phyloP scores from a whole-genome alignment of 2,329 filamentous ascomycete species.

The Monosporascus sp. region DNA sequence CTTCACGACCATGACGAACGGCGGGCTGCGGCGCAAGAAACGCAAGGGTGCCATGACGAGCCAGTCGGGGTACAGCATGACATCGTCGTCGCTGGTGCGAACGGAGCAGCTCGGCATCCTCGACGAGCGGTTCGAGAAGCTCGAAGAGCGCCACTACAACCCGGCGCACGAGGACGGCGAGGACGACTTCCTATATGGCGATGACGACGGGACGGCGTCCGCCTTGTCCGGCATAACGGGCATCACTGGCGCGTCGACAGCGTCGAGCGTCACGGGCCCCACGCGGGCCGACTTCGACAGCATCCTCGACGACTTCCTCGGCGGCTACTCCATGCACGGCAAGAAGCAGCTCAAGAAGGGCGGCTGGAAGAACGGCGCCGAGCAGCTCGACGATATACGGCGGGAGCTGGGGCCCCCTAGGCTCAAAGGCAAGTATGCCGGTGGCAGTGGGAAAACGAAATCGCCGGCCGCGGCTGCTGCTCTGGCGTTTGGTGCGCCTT shows the following conservation, averaged over 20 bases:
- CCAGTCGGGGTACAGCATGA: constrained; percentile 86
- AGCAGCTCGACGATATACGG: constrained; percentile 87
- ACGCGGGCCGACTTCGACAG: constrained; percentile 76
- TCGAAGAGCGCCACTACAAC: constrained; percentile 69
- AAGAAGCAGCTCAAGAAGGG: constrained; percentile 76
- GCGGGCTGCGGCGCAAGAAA: constrained; percentile 79
- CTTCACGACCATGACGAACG: constrained; percentile 71
- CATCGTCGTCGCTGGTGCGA: constrained; percentile 76
- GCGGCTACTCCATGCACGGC: constrained; percentile 63
- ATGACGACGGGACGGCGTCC: constrained; percentile 45
- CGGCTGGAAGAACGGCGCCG: constrained; percentile 73
- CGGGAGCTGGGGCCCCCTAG: constrained; percentile 72
- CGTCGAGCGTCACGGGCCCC: constrained; percentile 63
- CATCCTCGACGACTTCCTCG: constrained; percentile 91
- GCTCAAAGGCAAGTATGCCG: constrained; percentile 33
- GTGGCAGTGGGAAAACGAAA: constrained; percentile 1
- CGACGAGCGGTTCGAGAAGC: constrained; percentile 85
- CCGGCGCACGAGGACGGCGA: constrained; percentile 48
- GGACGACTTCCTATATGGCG: constrained; percentile 23
- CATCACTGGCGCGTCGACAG: constrained; percentile 55
- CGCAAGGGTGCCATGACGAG: constrained; percentile 89
- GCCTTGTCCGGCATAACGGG: constrained; percentile 40
- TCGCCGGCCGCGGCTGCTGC: too few species aligned
- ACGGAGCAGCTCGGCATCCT: constrained; percentile 83
- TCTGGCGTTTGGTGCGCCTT: too few species aligned